Base-by-base conservation (phyloP, 768 basidiomycete species). In the Fistulinella prunicolor region DNA sequence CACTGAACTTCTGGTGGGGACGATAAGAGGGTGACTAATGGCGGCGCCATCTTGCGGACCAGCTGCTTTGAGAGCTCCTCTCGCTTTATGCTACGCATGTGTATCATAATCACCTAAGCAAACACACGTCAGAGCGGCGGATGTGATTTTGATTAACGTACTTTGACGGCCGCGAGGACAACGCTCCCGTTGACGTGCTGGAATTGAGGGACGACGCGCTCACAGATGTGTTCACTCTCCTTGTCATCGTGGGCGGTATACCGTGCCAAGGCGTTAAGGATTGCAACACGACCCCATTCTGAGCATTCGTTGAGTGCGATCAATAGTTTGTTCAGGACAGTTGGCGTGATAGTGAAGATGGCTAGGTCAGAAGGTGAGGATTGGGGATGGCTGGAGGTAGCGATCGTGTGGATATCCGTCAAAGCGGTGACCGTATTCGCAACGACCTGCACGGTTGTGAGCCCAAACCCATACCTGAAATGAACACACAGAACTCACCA, bases 151-250 rank as follows among this genome's bases (percentile, higher is more conserved):
- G 19, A 39, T 24, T 10, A 38, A 66, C 73, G 37, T 37, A 89
- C 93, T 78, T 94, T 94, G 57, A 98, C 86, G 14, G 96, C 96
- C 6, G 92, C 89, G n/a, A 99, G 76, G 2, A 99, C 94, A 6
- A 99, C 96, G 47, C 89, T 87, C 13, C 90, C 94, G 57, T 99
- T 99, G 22, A 83, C 88, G 62, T 99, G 96, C 67, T 99, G 96
- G 69, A 98, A 95, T 61, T 99, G 96, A 4, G 96, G 96, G 34
- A 98, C 87, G 12, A 98, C 95, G 23, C 96, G 84, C 69, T 98
- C 96, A 66, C 96, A 98, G 52, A 98, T 98, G 65, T 98, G 95
- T 62, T 99, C 96, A 64, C 89, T 89, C 73, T 99, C 96, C 68
- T 91, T 89, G 51, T 89, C 91, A 60, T 95, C 95, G 34, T 78